phyloP scores from a whole-genome alignment of 768 basidiomycete species.

The Leccinum fibrillosum region DNA sequence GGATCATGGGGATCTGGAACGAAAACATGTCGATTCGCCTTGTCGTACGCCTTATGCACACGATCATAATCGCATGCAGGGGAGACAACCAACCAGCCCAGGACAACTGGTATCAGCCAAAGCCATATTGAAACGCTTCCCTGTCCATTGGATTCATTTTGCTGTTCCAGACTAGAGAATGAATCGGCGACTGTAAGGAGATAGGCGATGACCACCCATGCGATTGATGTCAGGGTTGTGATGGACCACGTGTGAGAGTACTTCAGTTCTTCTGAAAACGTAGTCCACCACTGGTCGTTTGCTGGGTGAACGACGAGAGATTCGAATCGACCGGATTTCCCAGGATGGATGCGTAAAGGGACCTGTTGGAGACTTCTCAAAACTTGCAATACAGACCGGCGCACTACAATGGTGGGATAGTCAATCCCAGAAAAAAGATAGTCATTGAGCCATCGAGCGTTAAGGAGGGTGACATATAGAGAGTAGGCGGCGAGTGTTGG shows the following conservation, averaged over 20 bases:
- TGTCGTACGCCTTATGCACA: slow-evolving; percentile 18
- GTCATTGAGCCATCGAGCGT: slow-evolving; percentile 39
- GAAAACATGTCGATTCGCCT: slow-evolving; percentile 8
- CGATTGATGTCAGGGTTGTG: slow-evolving; percentile 36
- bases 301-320: slow-evolving; percentile 41
- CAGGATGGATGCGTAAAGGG: slow-evolving; percentile 32
- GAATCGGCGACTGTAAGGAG: slow-evolving; percentile 17
- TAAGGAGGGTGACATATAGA: slow-evolving; percentile 40
- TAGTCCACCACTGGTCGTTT: slow-evolving; percentile 43
- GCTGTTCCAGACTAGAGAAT: slow-evolving; percentile 9
- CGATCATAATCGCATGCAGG: slow-evolving; percentile 37
- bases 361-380: slow-evolving; percentile 43
- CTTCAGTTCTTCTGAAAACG: slow-evolving; percentile 32
- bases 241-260: slow-evolving; percentile 40
- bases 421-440: slow-evolving; percentile 28
- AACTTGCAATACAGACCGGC: slow-evolving; percentile 27
- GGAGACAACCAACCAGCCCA: slow-evolving; percentile 40
- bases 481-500: slow-evolving; percentile 46
- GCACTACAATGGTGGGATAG: slow-evolving; percentile 18
- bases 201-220: slow-evolving; percentile 45
- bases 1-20: not conserved
- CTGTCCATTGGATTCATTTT: slow-evolving; percentile 34
- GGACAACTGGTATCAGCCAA: slow-evolving; percentile 40
- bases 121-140: slow-evolving; percentile 41
- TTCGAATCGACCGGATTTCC: slow-evolving; percentile 29